Evolutionary conservation across 2,329 filamentous ascomycete genomes (phyloP).

Genomic region (Trichoderma pleuroti): DNA sequence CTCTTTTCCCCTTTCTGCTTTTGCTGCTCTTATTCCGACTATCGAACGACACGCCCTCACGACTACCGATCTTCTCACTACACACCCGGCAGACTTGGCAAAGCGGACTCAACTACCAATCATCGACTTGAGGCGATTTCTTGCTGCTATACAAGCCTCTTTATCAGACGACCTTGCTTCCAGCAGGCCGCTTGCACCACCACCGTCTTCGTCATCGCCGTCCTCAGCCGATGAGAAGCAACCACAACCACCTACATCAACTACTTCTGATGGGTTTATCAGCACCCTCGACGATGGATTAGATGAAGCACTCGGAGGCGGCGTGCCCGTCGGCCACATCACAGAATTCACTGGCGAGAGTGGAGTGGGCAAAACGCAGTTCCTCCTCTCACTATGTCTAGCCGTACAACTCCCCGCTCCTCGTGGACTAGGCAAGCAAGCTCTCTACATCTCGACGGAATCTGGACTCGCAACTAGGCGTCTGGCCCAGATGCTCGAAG

Average conservation of each 20-base stretch:
- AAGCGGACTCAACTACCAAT: constrained; percentile 80
- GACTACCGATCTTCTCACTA: constrained; percentile 78
- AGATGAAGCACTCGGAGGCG: constrained; percentile 69
- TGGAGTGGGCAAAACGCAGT: constrained; percentile 91
- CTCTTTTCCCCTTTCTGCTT: constrained; percentile 67
- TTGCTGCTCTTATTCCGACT: constrained; percentile 70
- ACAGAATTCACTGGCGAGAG: constrained; percentile 92
- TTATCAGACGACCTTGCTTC: constrained; percentile 59
- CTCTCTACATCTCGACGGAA: constrained; percentile 93
- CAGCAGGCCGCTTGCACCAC: constrained; percentile 24
- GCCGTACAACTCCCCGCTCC: constrained; percentile 77
- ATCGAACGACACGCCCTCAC: constrained; percentile 77
- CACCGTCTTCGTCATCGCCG: neutral
- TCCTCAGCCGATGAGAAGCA: constrained; percentile 5
- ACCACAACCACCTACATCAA: constrained; percentile 31
- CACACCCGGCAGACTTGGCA: constrained; percentile 77
- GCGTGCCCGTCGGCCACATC: constrained; percentile 75
- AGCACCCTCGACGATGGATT: constrained; percentile 75
- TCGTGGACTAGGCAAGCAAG: constrained; percentile 65
- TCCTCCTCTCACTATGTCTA: constrained; percentile 80
- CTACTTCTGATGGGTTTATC: constrained; percentile 46
- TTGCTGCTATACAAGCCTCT: constrained; percentile 61
- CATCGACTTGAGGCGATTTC: constrained; percentile 72
- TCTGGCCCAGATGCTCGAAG: constrained; percentile 71
- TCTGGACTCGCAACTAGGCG: constrained; percentile 77